Conservation (phyloP, 2,329 filamentous ascomycete genomes). For the Fusarium annulatum region DNA sequence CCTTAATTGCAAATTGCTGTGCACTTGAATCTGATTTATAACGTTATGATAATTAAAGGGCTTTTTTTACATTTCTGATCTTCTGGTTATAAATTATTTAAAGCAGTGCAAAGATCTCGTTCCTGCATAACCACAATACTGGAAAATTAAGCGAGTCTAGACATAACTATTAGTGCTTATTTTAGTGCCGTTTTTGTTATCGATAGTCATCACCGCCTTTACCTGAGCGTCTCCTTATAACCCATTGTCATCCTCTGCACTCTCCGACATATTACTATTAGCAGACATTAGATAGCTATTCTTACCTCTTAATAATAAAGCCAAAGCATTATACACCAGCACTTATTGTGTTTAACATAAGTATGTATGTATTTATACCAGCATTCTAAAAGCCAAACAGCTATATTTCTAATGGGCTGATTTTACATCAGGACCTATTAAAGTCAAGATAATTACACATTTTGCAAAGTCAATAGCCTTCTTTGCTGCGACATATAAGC, state of each 20-base stretch:
- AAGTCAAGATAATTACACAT: too few relatives aligned
- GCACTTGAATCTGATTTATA: not conserved
- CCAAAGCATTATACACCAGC: fast-evolving
- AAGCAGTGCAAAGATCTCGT: not conserved
- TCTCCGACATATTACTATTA: fast-evolving
- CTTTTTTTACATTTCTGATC: too few relatives aligned
- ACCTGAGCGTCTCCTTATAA: not conserved
- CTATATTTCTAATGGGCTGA: too few relatives aligned
- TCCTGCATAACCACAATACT: not conserved
- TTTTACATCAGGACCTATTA: too few relatives aligned
- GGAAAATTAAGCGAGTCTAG: not conserved
- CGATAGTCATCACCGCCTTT: not conserved
- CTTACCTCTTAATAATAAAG: not conserved
- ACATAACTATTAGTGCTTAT: fast-evolving
- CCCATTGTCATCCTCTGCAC: not conserved
- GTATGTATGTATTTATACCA: fast-evolving
- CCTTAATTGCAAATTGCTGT: not conserved
- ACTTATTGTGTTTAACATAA: not conserved
- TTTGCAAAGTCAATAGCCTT: too few relatives aligned
- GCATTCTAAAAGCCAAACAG: not conserved
- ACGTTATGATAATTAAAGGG: too few relatives aligned
- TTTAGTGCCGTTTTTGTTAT: not conserved
- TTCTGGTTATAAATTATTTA: not conserved
- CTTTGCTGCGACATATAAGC: too few relatives aligned
- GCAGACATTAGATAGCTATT: too few relatives aligned